These are phyloP conservation scores for Ganoderma lingzhi DNA, from an alignment of 1,284 basidiomycete genomes.

Conservation along the genomic window DNA sequence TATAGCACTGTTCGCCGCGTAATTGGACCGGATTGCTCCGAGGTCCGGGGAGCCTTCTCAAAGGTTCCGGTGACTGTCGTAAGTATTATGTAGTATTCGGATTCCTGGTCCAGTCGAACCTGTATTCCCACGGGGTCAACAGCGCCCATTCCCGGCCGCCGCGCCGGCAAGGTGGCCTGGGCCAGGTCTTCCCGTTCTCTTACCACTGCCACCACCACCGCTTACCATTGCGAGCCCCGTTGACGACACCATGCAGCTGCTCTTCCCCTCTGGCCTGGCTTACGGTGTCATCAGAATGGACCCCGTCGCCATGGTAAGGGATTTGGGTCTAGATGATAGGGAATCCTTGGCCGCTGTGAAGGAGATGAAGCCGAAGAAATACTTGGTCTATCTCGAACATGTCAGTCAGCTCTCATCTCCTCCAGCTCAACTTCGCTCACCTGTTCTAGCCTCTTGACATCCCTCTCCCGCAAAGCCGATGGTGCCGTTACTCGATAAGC, in stretches of 20 bases:
- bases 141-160: too few species aligned
- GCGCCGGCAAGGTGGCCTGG: too few species aligned
- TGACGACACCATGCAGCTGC: conserved; percentile 9
- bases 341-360: not conserved
- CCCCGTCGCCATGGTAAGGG: conserved; percentile 13
- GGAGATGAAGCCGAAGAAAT: conserved; percentile 15
- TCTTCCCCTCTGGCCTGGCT: not conserved
- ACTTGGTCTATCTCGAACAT: conserved; percentile 15
- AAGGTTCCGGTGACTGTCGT: too few species aligned
- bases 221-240: not conserved
- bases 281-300: conserved; percentile 12
- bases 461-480: conserved; percentile 6
- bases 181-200: not conserved
- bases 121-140: too few species aligned
- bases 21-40: not conserved
- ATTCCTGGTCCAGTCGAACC: too few species aligned
- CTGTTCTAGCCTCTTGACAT: not conserved
- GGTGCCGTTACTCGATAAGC: not conserved
- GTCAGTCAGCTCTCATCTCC: not conserved
- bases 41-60: not conserved
- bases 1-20: not conserved
- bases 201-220: not conserved
- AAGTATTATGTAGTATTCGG: too few species aligned
- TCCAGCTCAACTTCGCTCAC: not conserved
- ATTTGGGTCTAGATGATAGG: conserved; percentile 3